Conservation (phyloP, 140 eudicot species). For the Stevia rebaudiana region DNA sequence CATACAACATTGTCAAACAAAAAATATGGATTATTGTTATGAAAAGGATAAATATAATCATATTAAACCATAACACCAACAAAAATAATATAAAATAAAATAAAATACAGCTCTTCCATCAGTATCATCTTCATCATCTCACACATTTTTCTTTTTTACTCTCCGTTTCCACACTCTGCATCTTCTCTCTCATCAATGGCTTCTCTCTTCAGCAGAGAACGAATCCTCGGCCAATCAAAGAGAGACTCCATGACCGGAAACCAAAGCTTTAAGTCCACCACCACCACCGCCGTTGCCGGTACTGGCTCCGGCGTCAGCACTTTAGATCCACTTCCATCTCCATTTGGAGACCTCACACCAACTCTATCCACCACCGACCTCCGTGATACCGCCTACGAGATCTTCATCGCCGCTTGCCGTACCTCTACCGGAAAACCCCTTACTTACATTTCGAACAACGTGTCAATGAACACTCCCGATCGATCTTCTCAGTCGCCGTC, state of each 20-base stretch:
- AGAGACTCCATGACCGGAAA: conserved; percentile 43
- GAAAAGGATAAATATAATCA: conserved; percentile 3
- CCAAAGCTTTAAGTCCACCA: conserved; percentile 28
- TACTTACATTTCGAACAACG: conserved; percentile 37
- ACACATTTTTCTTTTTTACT: conserved; percentile 9
- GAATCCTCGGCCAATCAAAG: conserved; percentile 55
- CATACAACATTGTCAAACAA: conserved; percentile 14
- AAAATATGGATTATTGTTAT: background rate
- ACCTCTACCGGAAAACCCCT: conserved; percentile 76
- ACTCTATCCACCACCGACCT: conserved; percentile 68
- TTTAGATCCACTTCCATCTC: conserved; percentile 47
- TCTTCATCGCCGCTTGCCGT: conserved; percentile 81
- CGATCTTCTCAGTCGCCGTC: conserved; percentile 26
- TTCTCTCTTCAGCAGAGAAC: conserved; percentile 78
- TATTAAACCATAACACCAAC: background rate
- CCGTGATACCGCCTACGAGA: conserved; percentile 88
- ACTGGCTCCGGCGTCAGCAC: conserved; percentile 18
- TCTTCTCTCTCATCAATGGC: conserved; percentile 68
- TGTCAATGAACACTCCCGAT: conserved; percentile 19
- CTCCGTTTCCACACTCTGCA: conserved; percentile 10
- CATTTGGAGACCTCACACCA: conserved; percentile 62
- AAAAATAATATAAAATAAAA: background rate
- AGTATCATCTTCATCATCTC: conserved; percentile 25
- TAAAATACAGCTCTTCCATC: background rate
- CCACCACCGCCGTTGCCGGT: conserved; percentile 22